A percentile compares a stretch with the other conserved stretches of the same genome.
phyloP scores from a whole-genome alignment of 2,329 filamentous ascomycete genomes.

The Passalora sequoiae region DNA sequence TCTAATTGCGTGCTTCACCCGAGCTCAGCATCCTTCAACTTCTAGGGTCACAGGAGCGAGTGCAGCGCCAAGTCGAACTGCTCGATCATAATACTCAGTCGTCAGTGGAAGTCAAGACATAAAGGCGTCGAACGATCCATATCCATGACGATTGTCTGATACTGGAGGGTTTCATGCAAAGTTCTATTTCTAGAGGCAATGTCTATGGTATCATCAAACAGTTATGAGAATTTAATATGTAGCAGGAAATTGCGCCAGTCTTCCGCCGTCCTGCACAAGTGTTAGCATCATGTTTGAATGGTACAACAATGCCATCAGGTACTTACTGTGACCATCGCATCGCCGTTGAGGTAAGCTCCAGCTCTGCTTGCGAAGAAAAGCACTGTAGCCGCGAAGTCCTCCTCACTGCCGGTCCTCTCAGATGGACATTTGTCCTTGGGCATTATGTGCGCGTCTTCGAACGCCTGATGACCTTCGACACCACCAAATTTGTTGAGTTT shows the following conservation, averaged over 20 bases:
- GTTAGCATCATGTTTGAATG: neutral
- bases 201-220: no score
- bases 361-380: slow-evolving; percentile 57
- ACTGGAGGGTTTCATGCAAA: no score
- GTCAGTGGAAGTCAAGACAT: no score
- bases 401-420: slow-evolving; percentile 55
- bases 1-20: no score
- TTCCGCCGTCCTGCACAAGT: neutral
- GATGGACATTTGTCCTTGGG: slow-evolving; percentile 47
- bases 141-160: no score
- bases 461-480: slow-evolving; percentile 24
- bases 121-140: no score
- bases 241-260: slow-evolving; percentile 1
- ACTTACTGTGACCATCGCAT: neutral
- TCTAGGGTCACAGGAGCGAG: no score
- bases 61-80: no score
- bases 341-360: slow-evolving; percentile 1
- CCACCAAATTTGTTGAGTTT: slow-evolving; percentile 22
- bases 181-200: no score
- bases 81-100: no score
- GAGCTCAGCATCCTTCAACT: no score
- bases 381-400: slow-evolving; percentile 61
- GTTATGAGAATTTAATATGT: slow-evolving; percentile 1
- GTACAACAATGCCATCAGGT: neutral
- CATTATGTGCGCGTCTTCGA: slow-evolving; percentile 52